phyloP scores from a whole-genome alignment of 768 basidiomycete genomes.

The Suillus fuscotomentosus region DNA sequence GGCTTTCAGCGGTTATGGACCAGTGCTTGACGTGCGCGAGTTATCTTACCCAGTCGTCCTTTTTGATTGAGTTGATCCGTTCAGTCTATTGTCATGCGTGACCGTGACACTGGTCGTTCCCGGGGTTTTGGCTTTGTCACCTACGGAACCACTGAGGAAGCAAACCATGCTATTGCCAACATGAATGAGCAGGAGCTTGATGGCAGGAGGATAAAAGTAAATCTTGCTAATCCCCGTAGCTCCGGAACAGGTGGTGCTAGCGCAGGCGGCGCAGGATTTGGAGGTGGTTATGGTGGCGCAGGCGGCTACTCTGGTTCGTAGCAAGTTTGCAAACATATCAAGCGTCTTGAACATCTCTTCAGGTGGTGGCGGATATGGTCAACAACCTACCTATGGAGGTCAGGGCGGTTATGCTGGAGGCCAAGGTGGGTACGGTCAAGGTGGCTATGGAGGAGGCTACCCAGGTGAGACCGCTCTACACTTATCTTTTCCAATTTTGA shows the following conservation, averaged over 20 bases:
- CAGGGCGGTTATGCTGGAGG: slow-evolving; percentile 29
- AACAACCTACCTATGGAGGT: slow-evolving; percentile 23
- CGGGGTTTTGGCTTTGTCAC: slow-evolving; percentile 98
- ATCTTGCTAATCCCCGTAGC: slow-evolving; percentile 72
- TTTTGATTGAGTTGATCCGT: slow-evolving; percentile 31
- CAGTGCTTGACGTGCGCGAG: slow-evolving; percentile 88
- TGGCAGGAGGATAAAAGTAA: slow-evolving; percentile 87
- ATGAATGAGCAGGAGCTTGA: slow-evolving; percentile 94
- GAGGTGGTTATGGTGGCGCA: slow-evolving; percentile 28
- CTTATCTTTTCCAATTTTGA: slow-evolving; percentile 6
- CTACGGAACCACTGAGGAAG: slow-evolving; percentile 59
- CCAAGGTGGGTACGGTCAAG: slow-evolving; percentile 22
- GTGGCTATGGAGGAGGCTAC: slow-evolving; percentile 28
- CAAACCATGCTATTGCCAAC: slow-evolving; percentile 68
- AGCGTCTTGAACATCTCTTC: slow-evolving; percentile 16
- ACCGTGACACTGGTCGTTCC: slow-evolving; percentile 96
- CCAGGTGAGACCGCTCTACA: slow-evolving; percentile 12
- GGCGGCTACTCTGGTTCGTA: slow-evolving; percentile 31
- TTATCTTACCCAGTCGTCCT: slow-evolving; percentile 22
- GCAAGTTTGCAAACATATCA: neutral
- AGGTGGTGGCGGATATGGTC: slow-evolving; percentile 26
- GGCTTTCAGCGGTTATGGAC: slow-evolving; percentile 83
- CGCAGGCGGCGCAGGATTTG: slow-evolving; percentile 18
- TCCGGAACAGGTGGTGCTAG: slow-evolving; percentile 51
- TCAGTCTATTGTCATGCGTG: slow-evolving; percentile 97